Evolutionary conservation across 768 basidiomycete genomes (phyloP).

Genomic region (Collybiopsis luxurians): DNA sequence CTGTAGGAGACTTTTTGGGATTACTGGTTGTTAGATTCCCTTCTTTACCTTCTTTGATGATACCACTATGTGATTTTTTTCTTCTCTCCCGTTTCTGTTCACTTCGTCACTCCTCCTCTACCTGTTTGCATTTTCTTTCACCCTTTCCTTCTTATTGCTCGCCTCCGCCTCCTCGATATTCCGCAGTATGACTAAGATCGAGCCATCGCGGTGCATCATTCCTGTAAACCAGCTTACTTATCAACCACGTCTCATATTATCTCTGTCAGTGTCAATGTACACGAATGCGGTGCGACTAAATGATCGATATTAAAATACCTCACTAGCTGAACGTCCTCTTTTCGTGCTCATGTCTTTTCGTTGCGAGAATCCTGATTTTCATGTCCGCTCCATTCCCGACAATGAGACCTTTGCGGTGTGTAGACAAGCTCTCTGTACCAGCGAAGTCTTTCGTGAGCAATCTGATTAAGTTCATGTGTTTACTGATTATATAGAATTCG

Average conservation of each 20-base stretch:
- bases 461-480: neutral
- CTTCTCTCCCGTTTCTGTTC: constrained; percentile 26
- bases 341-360: constrained; percentile 28
- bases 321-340: constrained; percentile 9
- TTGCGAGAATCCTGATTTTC: constrained; percentile 52
- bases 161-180: constrained; percentile 8
- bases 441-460: constrained; percentile 62
- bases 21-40: constrained; percentile 66
- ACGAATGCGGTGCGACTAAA: neutral
- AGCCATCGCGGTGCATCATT: constrained; percentile 5
- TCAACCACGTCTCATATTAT: constrained; percentile 11
- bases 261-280: constrained; percentile 11
- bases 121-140: constrained; percentile 13
- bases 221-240: constrained; percentile 5
- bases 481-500: neutral
- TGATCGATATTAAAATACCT: no score
- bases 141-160: constrained; percentile 15
- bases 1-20: constrained; percentile 72
- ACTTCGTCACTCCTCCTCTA: constrained; percentile 27
- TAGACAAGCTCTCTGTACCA: constrained; percentile 46
- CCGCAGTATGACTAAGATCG: constrained; percentile 11
- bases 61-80: constrained; percentile 56
- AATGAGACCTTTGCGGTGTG: constrained; percentile 46
- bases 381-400: constrained; percentile 53
- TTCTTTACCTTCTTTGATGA: constrained; percentile 77